phyloP scores from a whole-genome alignment of 352 stramenopile species.

The Pythium oligandrum region DNA sequence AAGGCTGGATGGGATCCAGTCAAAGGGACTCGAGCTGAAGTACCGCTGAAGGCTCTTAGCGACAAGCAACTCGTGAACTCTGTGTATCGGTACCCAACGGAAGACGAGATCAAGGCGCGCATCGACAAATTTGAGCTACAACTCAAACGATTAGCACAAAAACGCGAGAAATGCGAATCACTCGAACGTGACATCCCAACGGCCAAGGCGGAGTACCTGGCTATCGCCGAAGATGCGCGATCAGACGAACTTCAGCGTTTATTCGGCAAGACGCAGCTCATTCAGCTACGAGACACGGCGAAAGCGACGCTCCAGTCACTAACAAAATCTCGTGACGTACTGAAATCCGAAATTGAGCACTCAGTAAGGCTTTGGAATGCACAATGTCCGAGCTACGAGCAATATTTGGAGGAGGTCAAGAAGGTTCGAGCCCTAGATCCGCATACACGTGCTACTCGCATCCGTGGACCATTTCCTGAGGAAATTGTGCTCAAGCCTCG shows the following conservation, averaged over 20 bases:
- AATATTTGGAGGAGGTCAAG: conserved; percentile 51
- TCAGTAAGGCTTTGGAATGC: conserved; percentile 35
- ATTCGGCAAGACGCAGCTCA: conserved; percentile 63
- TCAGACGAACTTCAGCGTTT: conserved; percentile 55
- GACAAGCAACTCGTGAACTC: conserved; percentile 57
- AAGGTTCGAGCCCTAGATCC: conserved; percentile 44
- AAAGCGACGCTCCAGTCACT: conserved; percentile 49
- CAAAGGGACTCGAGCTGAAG: conserved; percentile 29
- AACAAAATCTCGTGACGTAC: conserved; percentile 40
- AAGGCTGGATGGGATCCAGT: conserved; percentile 60
- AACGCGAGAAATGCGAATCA: conserved; percentile 28
- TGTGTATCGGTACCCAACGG: conserved; percentile 64
- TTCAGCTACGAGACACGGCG: conserved; percentile 55
- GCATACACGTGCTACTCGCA: conserved; percentile 25
- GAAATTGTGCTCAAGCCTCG: conserved; percentile 44
- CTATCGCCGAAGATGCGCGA: conserved; percentile 63
- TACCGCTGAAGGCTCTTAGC: conserved; percentile 52
- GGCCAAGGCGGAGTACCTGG: conserved; percentile 72
- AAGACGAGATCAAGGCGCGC: conserved; percentile 50
- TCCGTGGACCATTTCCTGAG: conserved; percentile 50
- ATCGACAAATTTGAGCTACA: conserved; percentile 64
- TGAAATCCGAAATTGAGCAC: conserved; percentile 44
- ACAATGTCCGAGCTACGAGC: conserved; percentile 50
- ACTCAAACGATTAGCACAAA: conserved; percentile 33
- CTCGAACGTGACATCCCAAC: conserved; percentile 55